A percentile compares a stretch with the other conserved stretches of the same genome.
Conservation (phyloP, 768 basidiomycete species). For the Boletus sp. region DNA sequence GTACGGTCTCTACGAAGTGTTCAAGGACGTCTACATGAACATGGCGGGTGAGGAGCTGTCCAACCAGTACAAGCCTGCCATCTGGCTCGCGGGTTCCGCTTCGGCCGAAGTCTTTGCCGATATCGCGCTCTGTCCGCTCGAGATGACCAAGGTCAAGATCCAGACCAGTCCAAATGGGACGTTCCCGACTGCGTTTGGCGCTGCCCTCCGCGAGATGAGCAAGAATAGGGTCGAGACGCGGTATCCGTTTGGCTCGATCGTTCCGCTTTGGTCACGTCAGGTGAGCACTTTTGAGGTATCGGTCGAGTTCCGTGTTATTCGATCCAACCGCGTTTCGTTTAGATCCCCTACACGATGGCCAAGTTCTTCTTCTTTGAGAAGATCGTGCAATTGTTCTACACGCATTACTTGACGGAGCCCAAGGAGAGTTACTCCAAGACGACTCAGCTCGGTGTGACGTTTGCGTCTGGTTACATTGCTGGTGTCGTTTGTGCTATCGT, state of each 20-base stretch:
- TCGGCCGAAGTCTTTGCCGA: constrained; percentile 96
- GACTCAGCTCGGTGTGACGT: constrained; percentile 87
- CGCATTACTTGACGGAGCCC: constrained; percentile 76
- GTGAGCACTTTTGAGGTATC: constrained; percentile 34
- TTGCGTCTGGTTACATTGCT: constrained; percentile 89
- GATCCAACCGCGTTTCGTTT: not conserved
- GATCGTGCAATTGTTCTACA: constrained; percentile 85
- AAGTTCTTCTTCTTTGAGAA: constrained; percentile 97
- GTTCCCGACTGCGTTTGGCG: constrained; percentile 73
- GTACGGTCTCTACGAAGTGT: constrained; percentile 95
- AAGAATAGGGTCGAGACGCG: constrained; percentile 66
- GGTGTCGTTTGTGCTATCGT: constrained; percentile 96
- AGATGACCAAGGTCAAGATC: constrained; percentile 92
- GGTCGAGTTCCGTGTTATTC: not conserved
- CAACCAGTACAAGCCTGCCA: constrained; percentile 78
- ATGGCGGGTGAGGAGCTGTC: constrained; percentile 79
- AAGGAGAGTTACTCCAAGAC: constrained; percentile 76
- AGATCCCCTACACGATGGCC: constrained; percentile 99
- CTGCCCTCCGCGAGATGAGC: constrained; percentile 70
- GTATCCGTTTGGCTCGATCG: constrained; percentile 81
- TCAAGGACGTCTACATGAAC: constrained; percentile 94
- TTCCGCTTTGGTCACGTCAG: constrained; percentile 87
- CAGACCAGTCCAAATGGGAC: constrained; percentile 73
- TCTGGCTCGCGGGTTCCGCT: constrained; percentile 93
- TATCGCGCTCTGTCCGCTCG: constrained; percentile 91